Percentiles rank a stretch among this genome's conserved stretches.
Conservation (phyloP, 1,139 yeast species). For the Pichia sp. region DNA sequence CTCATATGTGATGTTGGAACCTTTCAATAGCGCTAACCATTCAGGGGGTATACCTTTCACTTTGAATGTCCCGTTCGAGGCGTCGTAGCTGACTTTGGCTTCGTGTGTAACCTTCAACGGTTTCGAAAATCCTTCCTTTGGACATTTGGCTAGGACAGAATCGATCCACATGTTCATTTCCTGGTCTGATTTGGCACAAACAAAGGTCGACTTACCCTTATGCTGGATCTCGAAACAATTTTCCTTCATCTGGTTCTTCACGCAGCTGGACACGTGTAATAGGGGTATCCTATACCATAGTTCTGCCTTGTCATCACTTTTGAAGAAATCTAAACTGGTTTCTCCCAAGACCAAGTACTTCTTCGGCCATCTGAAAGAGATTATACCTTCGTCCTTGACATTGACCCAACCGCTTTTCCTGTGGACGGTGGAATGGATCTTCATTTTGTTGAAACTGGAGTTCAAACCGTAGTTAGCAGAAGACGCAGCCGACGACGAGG, state of each 20-base stretch:
- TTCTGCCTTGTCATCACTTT: slow-evolving; percentile 48
- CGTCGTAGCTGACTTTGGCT: slow-evolving; percentile 57
- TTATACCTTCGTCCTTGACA: slow-evolving; percentile 83
- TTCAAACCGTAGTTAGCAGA: slow-evolving; percentile 20
- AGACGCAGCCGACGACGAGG: neutral
- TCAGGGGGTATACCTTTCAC: slow-evolving; percentile 67
- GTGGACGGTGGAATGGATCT: slow-evolving; percentile 30
- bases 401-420: slow-evolving; percentile 76
- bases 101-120: slow-evolving; percentile 80
- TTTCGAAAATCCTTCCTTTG: slow-evolving; percentile 72
- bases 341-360: slow-evolving; percentile 76
- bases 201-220: slow-evolving; percentile 59
- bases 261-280: slow-evolving; percentile 51
- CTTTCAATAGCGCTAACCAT: slow-evolving; percentile 70
- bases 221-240: slow-evolving; percentile 78
- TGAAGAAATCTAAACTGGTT: slow-evolving; percentile 68
- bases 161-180: slow-evolving; percentile 92
- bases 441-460: slow-evolving; percentile 30
- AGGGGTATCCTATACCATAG: slow-evolving; percentile 49
- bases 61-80: slow-evolving; percentile 70
- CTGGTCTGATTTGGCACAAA: slow-evolving; percentile 71
- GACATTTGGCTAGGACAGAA: slow-evolving; percentile 81
- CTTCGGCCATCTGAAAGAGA: slow-evolving; percentile 89
- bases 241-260: slow-evolving; percentile 62
- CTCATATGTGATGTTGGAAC: slow-evolving; percentile 74